Percentiles rank a stretch among this genome's conserved stretches.
These are phyloP conservation scores for Groenewaldozyma salmanticensis DNA, from an alignment of 805 yeast species.

Conservation along the genomic window DNA sequence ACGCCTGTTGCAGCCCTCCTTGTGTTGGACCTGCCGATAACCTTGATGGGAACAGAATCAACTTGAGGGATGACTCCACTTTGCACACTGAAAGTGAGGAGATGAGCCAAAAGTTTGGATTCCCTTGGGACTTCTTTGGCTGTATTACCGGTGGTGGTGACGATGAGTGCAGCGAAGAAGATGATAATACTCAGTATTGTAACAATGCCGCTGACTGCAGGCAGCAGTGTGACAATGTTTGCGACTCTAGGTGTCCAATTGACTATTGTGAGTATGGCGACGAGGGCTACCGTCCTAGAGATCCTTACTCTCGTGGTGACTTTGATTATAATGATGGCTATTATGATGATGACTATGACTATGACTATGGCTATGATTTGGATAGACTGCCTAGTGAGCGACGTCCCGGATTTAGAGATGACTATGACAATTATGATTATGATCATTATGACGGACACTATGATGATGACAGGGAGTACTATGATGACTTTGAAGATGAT, in stretches of 20 bases:
- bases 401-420: not conserved
- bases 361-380: not conserved
- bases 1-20: not conserved
- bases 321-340: not conserved
- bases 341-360: not conserved
- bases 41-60: not conserved
- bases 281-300: not conserved
- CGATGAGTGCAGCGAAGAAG: too few relatives aligned
- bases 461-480: constrained; percentile 1
- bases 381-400: not conserved
- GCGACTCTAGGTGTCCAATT: not conserved
- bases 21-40: not conserved
- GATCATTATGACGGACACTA: not conserved
- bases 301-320: not conserved
- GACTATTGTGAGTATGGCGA: not conserved
- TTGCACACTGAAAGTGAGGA: not conserved
- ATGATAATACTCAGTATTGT: not conserved
- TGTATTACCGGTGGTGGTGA: not conserved
- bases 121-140: not conserved
- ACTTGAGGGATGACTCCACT: not conserved
- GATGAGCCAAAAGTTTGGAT: not conserved
- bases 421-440: not conserved
- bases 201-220: not conserved
- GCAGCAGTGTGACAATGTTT: not conserved
- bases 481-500: constrained; percentile 2